These are phyloP conservation scores for Ogataea corticis DNA, from an alignment of 805 yeast species.

Conservation along the genomic window DNA sequence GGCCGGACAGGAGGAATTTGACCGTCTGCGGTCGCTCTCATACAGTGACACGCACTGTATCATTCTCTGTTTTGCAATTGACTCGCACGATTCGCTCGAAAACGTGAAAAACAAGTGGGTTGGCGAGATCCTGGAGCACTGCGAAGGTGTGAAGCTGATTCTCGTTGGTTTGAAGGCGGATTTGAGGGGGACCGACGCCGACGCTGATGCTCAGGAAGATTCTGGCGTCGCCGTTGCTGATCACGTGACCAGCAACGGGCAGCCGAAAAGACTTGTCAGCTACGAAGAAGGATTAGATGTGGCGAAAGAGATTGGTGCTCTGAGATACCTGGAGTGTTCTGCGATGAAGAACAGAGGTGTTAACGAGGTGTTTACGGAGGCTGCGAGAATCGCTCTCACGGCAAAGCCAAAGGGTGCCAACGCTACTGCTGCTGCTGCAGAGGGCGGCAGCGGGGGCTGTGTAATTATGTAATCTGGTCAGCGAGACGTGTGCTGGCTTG, in stretches of 20 bases:
- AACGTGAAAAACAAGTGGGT: slow-evolving; percentile 97
- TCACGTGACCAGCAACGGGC: slow-evolving; percentile 27
- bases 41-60: slow-evolving; percentile 96
- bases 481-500: too few species aligned
- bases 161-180: slow-evolving; percentile 95
- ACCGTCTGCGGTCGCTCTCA: slow-evolving; percentile 85
- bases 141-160: slow-evolving; percentile 93
- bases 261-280: slow-evolving; percentile 57
- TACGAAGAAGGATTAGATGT: slow-evolving; percentile 93
- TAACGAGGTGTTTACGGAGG: slow-evolving; percentile 98
- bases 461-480: slow-evolving; percentile 24
- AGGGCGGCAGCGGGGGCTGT: slow-evolving; percentile 23
- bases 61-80: slow-evolving; percentile 94
- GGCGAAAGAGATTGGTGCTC: slow-evolving; percentile 91
- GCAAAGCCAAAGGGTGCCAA: slow-evolving; percentile 80
- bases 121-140: slow-evolving; percentile 93
- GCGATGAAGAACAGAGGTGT: slow-evolving; percentile 97
- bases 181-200: slow-evolving; percentile 64
- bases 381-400: slow-evolving; percentile 92
- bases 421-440: slow-evolving; percentile 33
- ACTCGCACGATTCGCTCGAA: slow-evolving; percentile 89
- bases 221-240: slow-evolving; percentile 22
- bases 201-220: slow-evolving; percentile 29
- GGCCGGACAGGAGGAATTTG: slow-evolving; percentile 99
- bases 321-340: slow-evolving; percentile 93